Evolutionary conservation across 371 early-diverging fungal genomes (phyloP).

Genomic region (Mucor indicus): DNA sequence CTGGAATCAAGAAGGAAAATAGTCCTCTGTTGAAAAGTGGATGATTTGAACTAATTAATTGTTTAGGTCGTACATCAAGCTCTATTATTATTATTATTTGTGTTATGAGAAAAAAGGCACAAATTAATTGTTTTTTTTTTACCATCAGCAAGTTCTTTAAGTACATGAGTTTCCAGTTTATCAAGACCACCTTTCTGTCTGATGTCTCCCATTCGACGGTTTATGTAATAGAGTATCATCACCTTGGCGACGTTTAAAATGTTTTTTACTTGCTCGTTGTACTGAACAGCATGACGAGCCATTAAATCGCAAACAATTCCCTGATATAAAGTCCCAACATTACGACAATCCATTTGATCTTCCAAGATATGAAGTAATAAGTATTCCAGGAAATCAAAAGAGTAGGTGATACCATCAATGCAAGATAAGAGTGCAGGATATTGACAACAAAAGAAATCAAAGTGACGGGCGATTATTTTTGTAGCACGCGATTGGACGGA

Average conservation of each 20-base stretch:
- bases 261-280: constrained; percentile 24
- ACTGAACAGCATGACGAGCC: constrained; percentile 36
- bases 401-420: constrained; percentile 42
- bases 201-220: constrained; percentile 18
- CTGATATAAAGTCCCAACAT: constrained; percentile 33
- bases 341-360: constrained; percentile 30
- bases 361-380: constrained; percentile 26
- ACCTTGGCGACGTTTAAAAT: constrained; percentile 35
- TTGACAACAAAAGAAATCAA: constrained; percentile 32
- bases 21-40: constrained; percentile 16
- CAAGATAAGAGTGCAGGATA: constrained; percentile 40
- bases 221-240: constrained; percentile 25
- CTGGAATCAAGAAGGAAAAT: constrained; percentile 18
- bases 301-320: constrained; percentile 40
- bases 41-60: constrained; percentile 12
- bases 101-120: constrained; percentile 1
- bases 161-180: constrained; percentile 18
- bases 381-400: constrained; percentile 36
- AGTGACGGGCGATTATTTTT: constrained; percentile 26
- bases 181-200: constrained; percentile 21
- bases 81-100: constrained; percentile 6
- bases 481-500: constrained; percentile 26
- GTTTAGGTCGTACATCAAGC: constrained; percentile 14
- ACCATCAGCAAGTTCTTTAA: constrained; percentile 29
- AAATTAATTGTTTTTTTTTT: constrained; percentile 3